These are phyloP conservation scores for Dictyostelium discoideum DNA, from an alignment of 78 protist species.

Conservation along the genomic window DNA sequence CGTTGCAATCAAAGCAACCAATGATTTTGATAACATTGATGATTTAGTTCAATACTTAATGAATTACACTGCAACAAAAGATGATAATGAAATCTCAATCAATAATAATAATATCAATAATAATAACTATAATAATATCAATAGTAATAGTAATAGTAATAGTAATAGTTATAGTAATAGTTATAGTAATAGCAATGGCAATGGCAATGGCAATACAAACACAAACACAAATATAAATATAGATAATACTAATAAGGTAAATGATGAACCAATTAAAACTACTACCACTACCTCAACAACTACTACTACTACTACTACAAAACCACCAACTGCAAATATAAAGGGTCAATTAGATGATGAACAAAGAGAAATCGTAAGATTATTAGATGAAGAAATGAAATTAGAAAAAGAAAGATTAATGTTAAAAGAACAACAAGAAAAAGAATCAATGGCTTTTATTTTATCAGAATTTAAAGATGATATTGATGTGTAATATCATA, in stretches of 20 bases:
- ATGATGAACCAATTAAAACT: neutral
- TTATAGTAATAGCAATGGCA: too few species aligned
- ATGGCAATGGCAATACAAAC: neutral
- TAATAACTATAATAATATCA: slow-evolving; percentile 7
- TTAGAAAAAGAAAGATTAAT: neutral
- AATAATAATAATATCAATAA: neutral
- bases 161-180: neutral
- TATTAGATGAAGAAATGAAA: neutral
- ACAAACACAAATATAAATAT: neutral
- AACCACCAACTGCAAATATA: neutral
- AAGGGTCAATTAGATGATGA: neutral
- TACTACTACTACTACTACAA: neutral
- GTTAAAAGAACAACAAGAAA: slow-evolving; percentile 7
- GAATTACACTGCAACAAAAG: neutral
- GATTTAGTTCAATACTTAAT: neutral
- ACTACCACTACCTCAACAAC: neutral
- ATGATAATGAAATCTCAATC: neutral
- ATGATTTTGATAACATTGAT: neutral
- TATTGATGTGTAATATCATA: neutral
- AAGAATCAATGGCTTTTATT: slow-evolving; percentile 13
- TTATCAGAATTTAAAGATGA: neutral
- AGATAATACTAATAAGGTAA: neutral
- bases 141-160: neutral
- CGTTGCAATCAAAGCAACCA: neutral
- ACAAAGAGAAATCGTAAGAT: slow-evolving; percentile 22